phyloP scores from a whole-genome alignment of 257 asterid species.

The Fraxinus americana region DNA sequence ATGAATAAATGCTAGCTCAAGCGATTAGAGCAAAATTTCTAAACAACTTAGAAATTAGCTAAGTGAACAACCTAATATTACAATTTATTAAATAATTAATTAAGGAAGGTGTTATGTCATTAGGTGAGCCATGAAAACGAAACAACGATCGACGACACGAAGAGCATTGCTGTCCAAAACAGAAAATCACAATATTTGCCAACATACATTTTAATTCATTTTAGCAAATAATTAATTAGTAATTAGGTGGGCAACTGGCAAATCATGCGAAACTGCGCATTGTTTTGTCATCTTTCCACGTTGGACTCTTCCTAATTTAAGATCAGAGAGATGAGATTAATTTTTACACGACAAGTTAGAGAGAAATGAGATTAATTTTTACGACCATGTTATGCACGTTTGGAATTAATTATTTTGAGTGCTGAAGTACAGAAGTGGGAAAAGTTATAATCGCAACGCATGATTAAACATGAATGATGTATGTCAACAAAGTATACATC shows the following conservation, averaged over 20 bases:
- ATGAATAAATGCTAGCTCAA: too few species aligned
- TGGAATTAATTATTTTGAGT: too few species aligned
- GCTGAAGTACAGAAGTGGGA: too few species aligned
- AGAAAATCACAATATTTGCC: slow-evolving; percentile 12
- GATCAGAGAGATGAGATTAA: neutral
- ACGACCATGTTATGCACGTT: too few species aligned
- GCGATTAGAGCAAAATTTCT: too few species aligned
- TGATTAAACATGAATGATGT: too few species aligned
- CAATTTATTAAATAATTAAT: neutral
- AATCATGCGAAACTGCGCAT: slow-evolving; percentile 24
- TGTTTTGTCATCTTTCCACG: neutral
- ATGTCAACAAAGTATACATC: too few species aligned
- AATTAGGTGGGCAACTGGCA: slow-evolving; percentile 24
- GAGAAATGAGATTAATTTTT: neutral
- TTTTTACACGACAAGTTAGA: neutral
- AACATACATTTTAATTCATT: slow-evolving; percentile 13
- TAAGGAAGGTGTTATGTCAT: slow-evolving; percentile 38
- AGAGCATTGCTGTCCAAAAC: slow-evolving; percentile 20
- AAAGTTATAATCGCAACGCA: too few species aligned
- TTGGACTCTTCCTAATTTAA: neutral
- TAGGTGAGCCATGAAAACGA: slow-evolving; percentile 46
- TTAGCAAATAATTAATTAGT: slow-evolving; percentile 7
- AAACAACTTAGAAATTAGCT: neutral
- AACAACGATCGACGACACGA: slow-evolving; percentile 14
- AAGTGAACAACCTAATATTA: neutral